Percentiles rank a stretch among this genome's conserved stretches.
phyloP scores from a whole-genome alignment of 2,329 filamentous ascomycete species.

The Alternaria infectoria region DNA sequence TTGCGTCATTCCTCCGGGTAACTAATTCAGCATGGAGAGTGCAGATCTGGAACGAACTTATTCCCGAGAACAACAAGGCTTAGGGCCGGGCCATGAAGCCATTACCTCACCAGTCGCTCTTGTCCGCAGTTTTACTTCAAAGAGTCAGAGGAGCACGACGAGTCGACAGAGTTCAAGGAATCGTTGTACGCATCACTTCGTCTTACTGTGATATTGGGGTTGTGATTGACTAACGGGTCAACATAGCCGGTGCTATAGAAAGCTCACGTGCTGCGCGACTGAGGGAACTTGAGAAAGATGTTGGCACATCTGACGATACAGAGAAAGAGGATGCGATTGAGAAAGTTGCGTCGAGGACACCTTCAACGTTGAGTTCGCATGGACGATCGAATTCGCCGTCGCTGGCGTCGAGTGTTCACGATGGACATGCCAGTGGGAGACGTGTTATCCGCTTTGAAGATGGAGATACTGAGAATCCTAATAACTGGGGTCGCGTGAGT shows the following conservation, averaged over 20 bases:
- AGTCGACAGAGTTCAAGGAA: conserved; percentile 19
- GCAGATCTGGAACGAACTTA: conserved; percentile 43
- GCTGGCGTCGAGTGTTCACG: conserved; percentile 1
- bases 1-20: conserved; percentile 8
- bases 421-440: conserved; percentile 10
- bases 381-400: conserved; percentile 20
- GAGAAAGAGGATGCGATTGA: conserved; percentile 38
- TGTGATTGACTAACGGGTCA: conserved; percentile 6
- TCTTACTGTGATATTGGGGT: background rate
- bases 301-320: conserved; percentile 26
- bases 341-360: conserved; percentile 20
- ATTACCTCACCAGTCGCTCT: conserved; percentile 36
- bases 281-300: conserved; percentile 28
- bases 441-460: conserved; percentile 48
- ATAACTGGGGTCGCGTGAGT: conserved; percentile 50
- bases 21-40: conserved; percentile 20
- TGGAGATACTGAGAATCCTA: conserved; percentile 50
- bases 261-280: conserved; percentile 22
- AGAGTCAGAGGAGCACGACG: conserved; percentile 22
- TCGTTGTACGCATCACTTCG: conserved; percentile 15
- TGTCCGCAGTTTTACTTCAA: conserved; percentile 34
- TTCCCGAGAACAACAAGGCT: conserved; percentile 41
- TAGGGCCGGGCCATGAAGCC: conserved; percentile 29
- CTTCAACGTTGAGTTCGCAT: conserved; percentile 8
- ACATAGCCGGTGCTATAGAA: conserved; percentile 21